Conservation (phyloP, 768 basidiomycete species). For the Boletus rufocinnamomeus region DNA sequence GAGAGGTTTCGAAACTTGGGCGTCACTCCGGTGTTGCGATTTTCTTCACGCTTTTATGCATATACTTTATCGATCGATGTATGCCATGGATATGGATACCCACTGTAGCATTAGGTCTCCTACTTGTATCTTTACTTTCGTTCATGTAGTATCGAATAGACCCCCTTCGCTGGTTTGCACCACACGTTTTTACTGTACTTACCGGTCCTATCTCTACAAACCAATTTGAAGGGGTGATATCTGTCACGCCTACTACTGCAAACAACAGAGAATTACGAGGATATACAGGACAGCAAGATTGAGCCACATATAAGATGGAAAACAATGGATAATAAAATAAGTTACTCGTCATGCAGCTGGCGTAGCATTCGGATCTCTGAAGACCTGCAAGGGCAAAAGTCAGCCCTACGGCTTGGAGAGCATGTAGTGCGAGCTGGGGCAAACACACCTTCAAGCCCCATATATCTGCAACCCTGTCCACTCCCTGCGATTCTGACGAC, state of each 20-base stretch:
- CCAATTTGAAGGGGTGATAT: neutral
- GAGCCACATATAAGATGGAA: slow-evolving; percentile 11
- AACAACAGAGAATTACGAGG: slow-evolving; percentile 8
- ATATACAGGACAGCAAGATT: slow-evolving; percentile 12
- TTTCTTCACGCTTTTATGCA: slow-evolving; percentile 4
- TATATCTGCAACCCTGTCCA: slow-evolving; percentile 63
- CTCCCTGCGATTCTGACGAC: slow-evolving; percentile 36
- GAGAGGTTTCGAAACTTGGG: neutral
- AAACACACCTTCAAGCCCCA: slow-evolving; percentile 70
- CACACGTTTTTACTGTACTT: no score
- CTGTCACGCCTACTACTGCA: neutral
- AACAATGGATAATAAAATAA: slow-evolving; percentile 22
- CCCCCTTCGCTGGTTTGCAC: neutral
- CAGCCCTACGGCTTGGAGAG: neutral
- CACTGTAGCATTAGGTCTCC: slow-evolving; percentile 27
- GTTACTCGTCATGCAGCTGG: slow-evolving; percentile 27
- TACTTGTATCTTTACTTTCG: slow-evolving; percentile 23
- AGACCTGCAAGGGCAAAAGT: slow-evolving; percentile 37
- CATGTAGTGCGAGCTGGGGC: neutral
- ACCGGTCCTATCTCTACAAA: neutral
- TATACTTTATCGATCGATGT: neutral
- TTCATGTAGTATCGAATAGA: slow-evolving; percentile 24
- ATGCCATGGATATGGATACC: slow-evolving; percentile 9
- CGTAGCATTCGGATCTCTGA: slow-evolving; percentile 43
- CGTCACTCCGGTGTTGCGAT: neutral